Evolutionary conservation across 2,329 filamentous ascomycete species (phyloP).

Genomic region (Kalmusia sp.): DNA sequence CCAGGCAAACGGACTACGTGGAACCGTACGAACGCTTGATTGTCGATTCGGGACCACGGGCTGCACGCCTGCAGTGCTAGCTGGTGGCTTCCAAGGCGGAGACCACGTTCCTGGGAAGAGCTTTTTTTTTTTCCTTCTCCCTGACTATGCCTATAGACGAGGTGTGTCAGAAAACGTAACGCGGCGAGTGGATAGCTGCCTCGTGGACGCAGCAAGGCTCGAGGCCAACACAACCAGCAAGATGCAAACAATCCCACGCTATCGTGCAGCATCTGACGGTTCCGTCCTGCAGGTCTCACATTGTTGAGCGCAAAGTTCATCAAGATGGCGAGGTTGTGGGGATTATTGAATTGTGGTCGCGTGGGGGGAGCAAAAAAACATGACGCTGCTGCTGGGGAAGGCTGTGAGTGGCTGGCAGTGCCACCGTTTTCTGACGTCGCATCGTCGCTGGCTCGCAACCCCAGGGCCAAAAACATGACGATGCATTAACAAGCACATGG

Average conservation of each 20-base stretch:
- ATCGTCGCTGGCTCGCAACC: neutral
- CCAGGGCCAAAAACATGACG: neutral
- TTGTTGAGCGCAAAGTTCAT: neutral
- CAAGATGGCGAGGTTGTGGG: neutral
- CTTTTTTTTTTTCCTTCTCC: no score
- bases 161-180: conserved; percentile 2
- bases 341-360: neutral
- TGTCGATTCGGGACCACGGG: neutral
- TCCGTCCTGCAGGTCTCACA: neutral
- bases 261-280: neutral
- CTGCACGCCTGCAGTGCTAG: neutral
- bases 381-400: neutral
- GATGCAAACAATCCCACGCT: neutral
- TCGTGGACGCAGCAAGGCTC: neutral
- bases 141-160: neutral
- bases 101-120: neutral
- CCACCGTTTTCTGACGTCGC: conserved; percentile 2
- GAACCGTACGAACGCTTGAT: neutral
- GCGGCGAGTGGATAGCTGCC: neutral
- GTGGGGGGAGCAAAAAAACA: neutral
- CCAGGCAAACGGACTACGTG: conserved; percentile 5
- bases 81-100: neutral
- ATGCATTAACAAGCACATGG: neutral
- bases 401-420: neutral
- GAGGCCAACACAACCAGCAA: neutral